Evolutionary conservation across 768 basidiomycete species (phyloP).

Genomic region (Suillus tomentosus): DNA sequence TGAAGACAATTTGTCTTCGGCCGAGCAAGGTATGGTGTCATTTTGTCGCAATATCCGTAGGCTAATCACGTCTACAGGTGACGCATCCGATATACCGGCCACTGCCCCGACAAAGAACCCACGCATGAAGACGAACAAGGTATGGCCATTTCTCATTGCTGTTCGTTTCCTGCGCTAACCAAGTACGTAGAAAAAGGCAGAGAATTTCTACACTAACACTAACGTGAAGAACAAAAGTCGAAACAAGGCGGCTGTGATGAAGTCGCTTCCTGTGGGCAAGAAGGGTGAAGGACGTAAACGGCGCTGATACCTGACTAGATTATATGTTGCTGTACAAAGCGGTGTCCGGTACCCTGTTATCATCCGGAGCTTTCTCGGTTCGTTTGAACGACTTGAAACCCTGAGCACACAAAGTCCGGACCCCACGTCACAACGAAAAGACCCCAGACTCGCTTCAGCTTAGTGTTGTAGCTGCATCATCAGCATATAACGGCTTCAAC

Average conservation of each 20-base stretch:
- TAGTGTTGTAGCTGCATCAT: too few species aligned
- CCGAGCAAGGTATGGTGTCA: conserved; percentile 25
- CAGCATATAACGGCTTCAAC: too few species aligned
- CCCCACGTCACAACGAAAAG: too few species aligned
- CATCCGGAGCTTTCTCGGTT: too few species aligned
- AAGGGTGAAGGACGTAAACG: conserved; percentile 44
- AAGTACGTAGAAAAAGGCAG: conserved; percentile 70
- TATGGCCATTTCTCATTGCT: conserved; percentile 26
- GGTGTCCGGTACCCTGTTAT: too few species aligned
- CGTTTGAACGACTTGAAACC: too few species aligned
- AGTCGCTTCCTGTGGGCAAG: conserved; percentile 56
- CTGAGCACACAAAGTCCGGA: too few species aligned
- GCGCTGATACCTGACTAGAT: conserved; percentile 21
- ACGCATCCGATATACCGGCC: conserved; percentile 37
- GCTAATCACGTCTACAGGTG: conserved; percentile 28
- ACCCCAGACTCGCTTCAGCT: too few species aligned
- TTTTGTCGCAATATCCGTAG: background rate
- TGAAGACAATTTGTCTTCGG: conserved; percentile 13
- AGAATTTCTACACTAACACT: conserved; percentile 83
- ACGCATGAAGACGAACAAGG: conserved; percentile 95
- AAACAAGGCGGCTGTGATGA: conserved; percentile 59
- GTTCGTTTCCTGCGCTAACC: conserved; percentile 13
- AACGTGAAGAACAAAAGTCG: conserved; percentile 91
- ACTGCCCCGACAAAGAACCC: conserved; percentile 47
- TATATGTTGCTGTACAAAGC: conserved; percentile 6